phyloP scores from a whole-genome alignment of 257 asterid species.

The Jaltomata sinuosa region DNA sequence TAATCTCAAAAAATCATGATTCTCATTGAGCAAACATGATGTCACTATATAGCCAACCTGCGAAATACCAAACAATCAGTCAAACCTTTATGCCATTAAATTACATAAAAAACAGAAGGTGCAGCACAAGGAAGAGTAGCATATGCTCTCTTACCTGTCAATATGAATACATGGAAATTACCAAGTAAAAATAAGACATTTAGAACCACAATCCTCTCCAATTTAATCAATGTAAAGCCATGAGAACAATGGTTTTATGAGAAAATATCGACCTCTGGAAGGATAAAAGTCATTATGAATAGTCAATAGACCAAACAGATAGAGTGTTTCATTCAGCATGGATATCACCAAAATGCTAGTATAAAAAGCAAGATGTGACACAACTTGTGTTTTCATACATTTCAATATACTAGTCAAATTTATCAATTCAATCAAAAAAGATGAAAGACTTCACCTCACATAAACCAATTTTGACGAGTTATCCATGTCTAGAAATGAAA shows the following conservation, averaged over 20 bases:
- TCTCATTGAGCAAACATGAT: constrained; percentile 90
- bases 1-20: constrained; percentile 91
- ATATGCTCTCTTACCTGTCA: background rate
- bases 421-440: background rate
- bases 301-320: background rate
- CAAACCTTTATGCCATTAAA: constrained; percentile 2
- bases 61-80: constrained; percentile 14
- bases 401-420: background rate
- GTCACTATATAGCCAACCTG: constrained; percentile 99
- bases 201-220: background rate
- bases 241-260: background rate
- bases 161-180: background rate
- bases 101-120: background rate
- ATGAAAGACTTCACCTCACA: background rate
- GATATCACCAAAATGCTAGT: background rate
- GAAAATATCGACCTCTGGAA: background rate
- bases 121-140: background rate
- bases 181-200: background rate
- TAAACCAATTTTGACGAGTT: background rate
- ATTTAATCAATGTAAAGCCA: background rate
- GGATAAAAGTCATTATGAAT: background rate
- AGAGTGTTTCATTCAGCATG: background rate
- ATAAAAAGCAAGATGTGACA: background rate
- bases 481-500: background rate
- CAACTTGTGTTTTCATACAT: background rate